Percentiles rank a stretch among this genome's conserved stretches.
phyloP scores from a whole-genome alignment of 2,329 filamentous ascomycete species.

The Aspergillus felis region DNA sequence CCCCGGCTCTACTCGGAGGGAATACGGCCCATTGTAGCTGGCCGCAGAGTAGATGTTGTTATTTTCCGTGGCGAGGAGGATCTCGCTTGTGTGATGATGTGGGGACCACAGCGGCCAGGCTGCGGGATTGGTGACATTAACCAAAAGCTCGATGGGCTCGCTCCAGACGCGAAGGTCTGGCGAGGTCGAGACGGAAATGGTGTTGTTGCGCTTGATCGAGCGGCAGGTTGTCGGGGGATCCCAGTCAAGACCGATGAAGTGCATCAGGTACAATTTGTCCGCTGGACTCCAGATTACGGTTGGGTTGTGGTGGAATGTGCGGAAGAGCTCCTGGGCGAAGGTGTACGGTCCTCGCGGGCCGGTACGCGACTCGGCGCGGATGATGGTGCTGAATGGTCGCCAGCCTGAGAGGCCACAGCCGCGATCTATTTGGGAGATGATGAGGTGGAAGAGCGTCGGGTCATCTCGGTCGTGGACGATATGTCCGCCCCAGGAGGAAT shows the following conservation, averaged over 20 bases:
- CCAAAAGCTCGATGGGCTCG: not conserved
- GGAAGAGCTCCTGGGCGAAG: conserved; percentile 39
- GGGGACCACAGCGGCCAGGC: conserved; percentile 10
- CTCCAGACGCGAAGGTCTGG: not conserved
- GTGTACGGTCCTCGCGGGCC: conserved; percentile 46
- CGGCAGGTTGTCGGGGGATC: conserved; percentile 14
- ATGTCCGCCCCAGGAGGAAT: conserved; percentile 48
- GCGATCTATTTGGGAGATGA: conserved; percentile 44
- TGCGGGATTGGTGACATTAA: conserved; percentile 9
- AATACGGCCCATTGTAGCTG: conserved; percentile 12
- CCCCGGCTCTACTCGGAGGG: not conserved
- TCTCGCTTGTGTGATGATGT: not conserved
- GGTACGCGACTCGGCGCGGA: conserved; percentile 42
- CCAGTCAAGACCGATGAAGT: conserved; percentile 43
- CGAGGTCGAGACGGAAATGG: conserved; percentile 10
- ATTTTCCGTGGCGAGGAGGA: conserved; percentile 7
- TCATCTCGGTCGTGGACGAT: conserved; percentile 44
- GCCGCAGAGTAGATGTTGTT: conserved; percentile 13
- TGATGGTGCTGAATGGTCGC: conserved; percentile 45
- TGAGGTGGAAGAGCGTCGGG: conserved; percentile 41
- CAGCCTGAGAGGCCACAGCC: conserved; percentile 48
- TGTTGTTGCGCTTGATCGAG: conserved; percentile 6
- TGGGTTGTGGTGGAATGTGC: conserved; percentile 47
- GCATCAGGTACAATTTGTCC: conserved; percentile 44
- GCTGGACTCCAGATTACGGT: conserved; percentile 43